phyloP scores from a whole-genome alignment of 345 rosid genomes.

The Hypericum androsaemum region DNA sequence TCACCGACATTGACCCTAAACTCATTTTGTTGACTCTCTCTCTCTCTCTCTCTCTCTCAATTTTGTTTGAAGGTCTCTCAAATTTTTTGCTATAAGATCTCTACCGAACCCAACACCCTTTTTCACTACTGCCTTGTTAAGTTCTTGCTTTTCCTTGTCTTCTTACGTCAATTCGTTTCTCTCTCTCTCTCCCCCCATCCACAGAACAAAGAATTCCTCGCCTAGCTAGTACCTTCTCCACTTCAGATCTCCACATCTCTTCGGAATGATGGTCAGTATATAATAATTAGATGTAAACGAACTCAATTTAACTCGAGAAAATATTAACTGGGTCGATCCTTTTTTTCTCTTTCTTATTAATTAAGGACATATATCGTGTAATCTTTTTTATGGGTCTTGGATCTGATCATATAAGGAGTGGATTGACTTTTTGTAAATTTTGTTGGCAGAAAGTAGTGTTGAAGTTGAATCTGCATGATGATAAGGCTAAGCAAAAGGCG shows the following conservation, averaged over 20 bases:
- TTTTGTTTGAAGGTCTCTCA: too few species aligned
- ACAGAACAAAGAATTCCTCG: too few species aligned
- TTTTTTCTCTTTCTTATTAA: too few species aligned
- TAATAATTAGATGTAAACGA: background rate
- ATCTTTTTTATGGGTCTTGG: too few species aligned
- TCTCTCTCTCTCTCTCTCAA: too few species aligned
- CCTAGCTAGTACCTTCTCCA: background rate
- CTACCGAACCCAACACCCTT: too few species aligned
- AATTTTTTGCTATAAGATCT: too few species aligned
- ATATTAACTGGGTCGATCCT: background rate
- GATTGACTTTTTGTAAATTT: constrained; percentile 6
- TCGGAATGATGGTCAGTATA: constrained; percentile 6
- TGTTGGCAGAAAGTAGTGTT: constrained; percentile 43
- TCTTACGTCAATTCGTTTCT: background rate
- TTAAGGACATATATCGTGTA: too few species aligned
- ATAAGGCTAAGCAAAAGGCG: constrained; percentile 39
- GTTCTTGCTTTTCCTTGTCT: background rate
- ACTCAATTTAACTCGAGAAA: background rate
- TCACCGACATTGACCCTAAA: too few species aligned
- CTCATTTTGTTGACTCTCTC: too few species aligned
- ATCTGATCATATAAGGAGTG: background rate
- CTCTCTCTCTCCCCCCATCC: background rate
- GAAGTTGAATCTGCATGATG: constrained; percentile 31
- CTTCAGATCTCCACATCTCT: background rate
- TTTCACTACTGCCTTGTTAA: background rate